A percentile compares a stretch with the other conserved stretches of the same genome.
Conservation (phyloP, 2,329 filamentous ascomycete species). For the Talaromyces albobiverticillius region DNA sequence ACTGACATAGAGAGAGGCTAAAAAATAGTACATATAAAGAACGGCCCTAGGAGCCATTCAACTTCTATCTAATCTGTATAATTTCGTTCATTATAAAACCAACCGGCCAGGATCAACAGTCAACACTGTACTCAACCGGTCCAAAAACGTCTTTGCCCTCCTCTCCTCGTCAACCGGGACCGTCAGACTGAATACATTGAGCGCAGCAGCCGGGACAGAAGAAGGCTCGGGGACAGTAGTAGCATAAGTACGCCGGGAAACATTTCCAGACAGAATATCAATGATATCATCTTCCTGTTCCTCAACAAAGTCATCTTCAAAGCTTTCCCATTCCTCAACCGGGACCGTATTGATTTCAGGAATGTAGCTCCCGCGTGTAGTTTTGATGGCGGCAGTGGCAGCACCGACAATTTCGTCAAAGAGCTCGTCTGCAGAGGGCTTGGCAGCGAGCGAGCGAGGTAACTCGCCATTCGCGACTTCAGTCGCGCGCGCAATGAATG, state of each 20-base stretch:
- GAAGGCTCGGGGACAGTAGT: slow-evolving; percentile 25
- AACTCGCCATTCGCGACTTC: slow-evolving; percentile 86
- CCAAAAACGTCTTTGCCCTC: slow-evolving; percentile 76
- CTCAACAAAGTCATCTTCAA: slow-evolving; percentile 19
- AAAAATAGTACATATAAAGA: background rate
- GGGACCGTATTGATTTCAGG: slow-evolving; percentile 67
- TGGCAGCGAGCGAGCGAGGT: slow-evolving; percentile 62
- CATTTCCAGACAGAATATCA: slow-evolving; percentile 66
- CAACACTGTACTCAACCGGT: slow-evolving; percentile 78
- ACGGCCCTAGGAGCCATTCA: too few relatives aligned
- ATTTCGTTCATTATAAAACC: slow-evolving; percentile 46
- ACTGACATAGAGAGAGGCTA: background rate
- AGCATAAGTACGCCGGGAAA: slow-evolving; percentile 26
- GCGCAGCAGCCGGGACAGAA: slow-evolving; percentile 46
- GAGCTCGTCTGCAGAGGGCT: slow-evolving; percentile 73
- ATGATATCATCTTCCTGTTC: slow-evolving; percentile 88
- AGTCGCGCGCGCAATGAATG: slow-evolving; percentile 80
- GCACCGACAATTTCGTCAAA: slow-evolving; percentile 83
- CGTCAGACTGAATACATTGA: slow-evolving; percentile 77
- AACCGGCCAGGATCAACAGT: slow-evolving; percentile 76
- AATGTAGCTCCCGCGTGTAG: slow-evolving; percentile 60
- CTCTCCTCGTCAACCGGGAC: slow-evolving; percentile 79
- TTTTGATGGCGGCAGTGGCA: slow-evolving; percentile 38
- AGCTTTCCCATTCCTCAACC: slow-evolving; percentile 19
- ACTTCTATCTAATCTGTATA: background rate